Conservation (phyloP, 768 basidiomycete species). For the Fomitopsis serialis region DNA sequence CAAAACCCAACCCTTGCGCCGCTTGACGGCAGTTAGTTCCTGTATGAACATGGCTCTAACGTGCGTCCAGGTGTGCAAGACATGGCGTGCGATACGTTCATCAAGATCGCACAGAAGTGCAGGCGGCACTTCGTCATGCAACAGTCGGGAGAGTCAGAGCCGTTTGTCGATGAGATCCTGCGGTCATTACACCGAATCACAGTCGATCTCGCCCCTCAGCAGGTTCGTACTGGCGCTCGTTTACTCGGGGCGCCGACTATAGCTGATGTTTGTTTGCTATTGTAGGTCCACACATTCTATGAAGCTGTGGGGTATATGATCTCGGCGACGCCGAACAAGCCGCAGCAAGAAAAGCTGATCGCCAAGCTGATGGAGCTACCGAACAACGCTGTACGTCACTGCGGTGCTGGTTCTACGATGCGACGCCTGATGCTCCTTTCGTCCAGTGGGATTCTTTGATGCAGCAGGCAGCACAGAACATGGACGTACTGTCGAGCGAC, state of each 20-base stretch:
- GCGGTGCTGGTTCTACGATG: background rate
- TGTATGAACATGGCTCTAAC: conserved; percentile 3
- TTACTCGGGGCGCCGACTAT: background rate
- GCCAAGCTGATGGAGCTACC: conserved; percentile 95
- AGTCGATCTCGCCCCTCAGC: conserved; percentile 88
- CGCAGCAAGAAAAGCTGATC: conserved; percentile 93
- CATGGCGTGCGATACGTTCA: conserved; percentile 99
- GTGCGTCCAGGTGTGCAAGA: conserved; percentile 82
- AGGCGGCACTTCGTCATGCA: conserved; percentile 98
- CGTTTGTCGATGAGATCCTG: conserved; percentile 96
- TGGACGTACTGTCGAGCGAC: conserved; percentile 83
- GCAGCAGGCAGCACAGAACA: conserved; percentile 88
- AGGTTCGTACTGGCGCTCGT: conserved; percentile 32
- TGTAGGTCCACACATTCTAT: conserved; percentile 95
- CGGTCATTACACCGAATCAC: conserved; percentile 90
- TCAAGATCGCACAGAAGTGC: conserved; percentile 99
- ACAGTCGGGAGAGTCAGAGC: conserved; percentile 94
- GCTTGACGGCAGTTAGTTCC: background rate
- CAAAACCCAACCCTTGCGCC: conserved; percentile 3
- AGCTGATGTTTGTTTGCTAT: background rate
- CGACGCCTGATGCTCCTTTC: background rate
- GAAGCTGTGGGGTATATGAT: conserved; percentile 99
- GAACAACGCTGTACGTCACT: conserved; percentile 80
- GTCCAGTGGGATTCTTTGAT: conserved; percentile 93
- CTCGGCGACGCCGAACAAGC: conserved; percentile 96